Evolutionary conservation across 192 early-diverging fungal genomes (phyloP), one percentile per base, ranked within the genome.

Genomic region (Backusella psychrophila): DNA sequence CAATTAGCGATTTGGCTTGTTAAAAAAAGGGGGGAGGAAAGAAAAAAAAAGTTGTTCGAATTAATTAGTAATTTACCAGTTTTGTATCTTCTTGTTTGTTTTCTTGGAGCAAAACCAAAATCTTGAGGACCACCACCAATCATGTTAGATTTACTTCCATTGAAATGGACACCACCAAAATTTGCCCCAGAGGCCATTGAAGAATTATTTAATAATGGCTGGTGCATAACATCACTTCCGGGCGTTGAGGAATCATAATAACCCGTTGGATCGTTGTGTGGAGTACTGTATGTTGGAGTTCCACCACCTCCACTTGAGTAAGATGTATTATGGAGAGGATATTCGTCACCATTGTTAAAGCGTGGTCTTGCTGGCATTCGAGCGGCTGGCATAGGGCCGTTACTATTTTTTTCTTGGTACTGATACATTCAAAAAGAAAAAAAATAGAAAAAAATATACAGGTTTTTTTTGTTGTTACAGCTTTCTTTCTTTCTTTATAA

Each of bases 21-120:
- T 23, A 39, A 12, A 75, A 15, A 17, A 59, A 59, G 23, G 23
- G 5, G 52, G 21, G 17, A 59, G 17, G 21, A 23, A 59, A 59
- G 23, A 23, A 53, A 21, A 21, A 21, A 21, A 53, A 53, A 53
- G 19, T 2, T 26, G 11, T 12, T 59, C 2, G 53, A 21, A 59
- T 59, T 59, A 38, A 63, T 63, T 36, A 26, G 19, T 19, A 42
- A 77, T 70, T 80, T 85, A 21, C 77, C 85, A 15, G 87, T 79
- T 67, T 82, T 87, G 76, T 86, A 85, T 39, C 85, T 79, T 31
- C 86, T 76, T 35, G 83, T 74, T 66, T 85, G 86, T 44, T 80
- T 79, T 23, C 71, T 44, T 1, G 84, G 86, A 1, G 77, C 81
- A 31, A 71, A 44, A 4, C 69, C 69, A 46, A 71, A 71, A 15